Base-by-base conservation (phyloP, 75 land plant species). In the Pseudotsuga menziesii region DNA sequence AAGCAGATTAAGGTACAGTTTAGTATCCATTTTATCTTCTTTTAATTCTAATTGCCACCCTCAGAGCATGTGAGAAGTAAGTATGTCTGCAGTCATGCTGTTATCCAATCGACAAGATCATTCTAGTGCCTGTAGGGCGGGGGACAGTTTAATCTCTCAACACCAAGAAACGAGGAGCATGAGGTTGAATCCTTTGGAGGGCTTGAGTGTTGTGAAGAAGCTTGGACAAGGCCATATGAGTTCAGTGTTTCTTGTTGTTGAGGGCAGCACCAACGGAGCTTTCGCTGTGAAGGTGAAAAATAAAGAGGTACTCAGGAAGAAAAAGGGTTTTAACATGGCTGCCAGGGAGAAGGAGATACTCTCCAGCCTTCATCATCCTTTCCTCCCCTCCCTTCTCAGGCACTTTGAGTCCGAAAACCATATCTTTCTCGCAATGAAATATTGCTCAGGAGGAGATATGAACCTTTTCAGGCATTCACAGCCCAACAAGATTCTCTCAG, bases 381-480 rank as follows among this genome's bases (percentile, higher is more conserved):
- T 82, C 58, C 48, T 82, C 2, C 84, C 84, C 2, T 72, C 84
- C 29, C 78, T 82, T 25, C 23, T 72, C 5, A 63, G 56, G 7
- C 78, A 81, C 20, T 82, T 82, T 26, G 84, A 82, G 70, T 71
- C 59, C 16, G 78, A 81, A 16, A 73, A 63, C 15, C 57, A 79
- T 32, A 71, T 58, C 0, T 82, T 70, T 66, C 77, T 82, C 1
- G 83, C 66, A 41, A 80, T 82, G 77, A 44, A 82, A n/a, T 82
- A 80, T 36, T 82, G 84, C 79, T 54, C 58, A 12, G 84, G 84
- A 19, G 84, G 84, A 27, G 83, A 82, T 60, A 48, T 82, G 0
- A 70, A 82, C 60, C 27, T 48, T 15, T 59, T 82, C n/a, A 23
- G 83, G 32, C 76, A 75, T 25, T 22, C 61, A 15, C 84, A 82